Conservation (phyloP, 352 stramenopile species). For the Elongisporangium anandrum region DNA sequence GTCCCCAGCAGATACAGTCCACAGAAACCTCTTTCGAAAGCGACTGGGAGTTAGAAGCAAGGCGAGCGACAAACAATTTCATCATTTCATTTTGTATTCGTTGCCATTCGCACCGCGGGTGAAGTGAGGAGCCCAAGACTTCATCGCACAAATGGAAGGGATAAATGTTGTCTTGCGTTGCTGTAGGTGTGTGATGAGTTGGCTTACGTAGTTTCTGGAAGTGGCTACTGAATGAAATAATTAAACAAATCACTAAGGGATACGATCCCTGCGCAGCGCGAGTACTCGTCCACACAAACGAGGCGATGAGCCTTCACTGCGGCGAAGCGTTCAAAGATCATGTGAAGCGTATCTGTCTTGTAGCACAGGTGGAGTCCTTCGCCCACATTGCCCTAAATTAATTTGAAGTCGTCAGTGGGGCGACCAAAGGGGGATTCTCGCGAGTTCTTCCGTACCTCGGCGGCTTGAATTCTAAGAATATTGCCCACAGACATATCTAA, state of each 20-base stretch:
- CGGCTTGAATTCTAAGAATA: constrained; percentile 82
- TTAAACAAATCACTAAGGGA: constrained; percentile 89
- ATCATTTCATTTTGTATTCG: background rate
- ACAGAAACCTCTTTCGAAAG: no score
- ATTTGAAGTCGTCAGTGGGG: constrained; percentile 7
- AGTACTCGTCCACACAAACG: constrained; percentile 84
- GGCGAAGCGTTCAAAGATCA: constrained; percentile 87
- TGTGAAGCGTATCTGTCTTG: constrained; percentile 87
- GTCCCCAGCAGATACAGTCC: background rate
- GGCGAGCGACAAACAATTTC: background rate
- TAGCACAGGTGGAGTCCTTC: constrained; percentile 84
- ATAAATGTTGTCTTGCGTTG: background rate
- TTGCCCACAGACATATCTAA: constrained; percentile 87
- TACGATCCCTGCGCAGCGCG: constrained; percentile 76
- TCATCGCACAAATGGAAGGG: background rate
- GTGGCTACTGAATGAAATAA: constrained; percentile 82
- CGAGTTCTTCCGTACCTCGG: constrained; percentile 41
- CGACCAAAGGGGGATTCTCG: background rate
- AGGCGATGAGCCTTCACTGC: constrained; percentile 83
- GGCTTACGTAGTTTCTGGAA: background rate
- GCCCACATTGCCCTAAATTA: constrained; percentile 60
- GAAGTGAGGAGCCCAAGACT: background rate
- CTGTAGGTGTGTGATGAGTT: constrained; percentile 1
- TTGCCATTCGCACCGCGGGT: background rate
- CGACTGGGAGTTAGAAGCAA: background rate